Evolutionary conservation across 2,329 filamentous ascomycete species (phyloP), one percentile per base, ranked within the genome.

Genomic region (Botrytis elliptica): DNA sequence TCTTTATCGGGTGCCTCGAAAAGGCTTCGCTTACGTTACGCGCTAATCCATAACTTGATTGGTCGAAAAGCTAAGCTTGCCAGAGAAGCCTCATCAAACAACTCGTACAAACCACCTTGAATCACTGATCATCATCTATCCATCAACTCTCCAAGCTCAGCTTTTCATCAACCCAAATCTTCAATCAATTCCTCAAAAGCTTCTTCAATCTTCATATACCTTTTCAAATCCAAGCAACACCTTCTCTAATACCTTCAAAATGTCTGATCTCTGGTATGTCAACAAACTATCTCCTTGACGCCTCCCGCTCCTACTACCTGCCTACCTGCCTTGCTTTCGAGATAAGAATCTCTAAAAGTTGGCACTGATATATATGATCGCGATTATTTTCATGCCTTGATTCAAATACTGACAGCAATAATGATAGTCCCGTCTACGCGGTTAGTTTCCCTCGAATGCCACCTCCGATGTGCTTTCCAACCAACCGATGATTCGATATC

Each of bases 351-450:
- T 72, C 72, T 49, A 38, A 69, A 66, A 40, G 70, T 46, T 73
- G 38, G 29, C 55, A 70, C 60, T 64, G 46, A 68, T 60, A 49
- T 75, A 72, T 40, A 25, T 59, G 25, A 49, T 66, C 70, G 71
- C 55, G 59, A 42, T 63, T 29, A 14, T 22, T 18, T 40, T 22
- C 29, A 44, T 73, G 22, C 33, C 25, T 65, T 60, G 65, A 63
- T 74, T 42, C 74, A 71, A 72, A 64, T 84, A 83, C 88, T 89
- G 83, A 90, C 83, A 71, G 73, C 36, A 76, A 77, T 76, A 74
- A 74, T 69, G 82, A 77, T 81, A 99, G 95, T 88, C 95, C 95
- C 86, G 95, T 97, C 83, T 99, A 98, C 88, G 94, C 96, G 89
- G 96, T 98, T 90, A 94, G 95, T 97, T 82, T 74, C 38, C 72